phyloP scores from a whole-genome alignment of 208 protist genomes.

The Crithidia expoeki region DNA sequence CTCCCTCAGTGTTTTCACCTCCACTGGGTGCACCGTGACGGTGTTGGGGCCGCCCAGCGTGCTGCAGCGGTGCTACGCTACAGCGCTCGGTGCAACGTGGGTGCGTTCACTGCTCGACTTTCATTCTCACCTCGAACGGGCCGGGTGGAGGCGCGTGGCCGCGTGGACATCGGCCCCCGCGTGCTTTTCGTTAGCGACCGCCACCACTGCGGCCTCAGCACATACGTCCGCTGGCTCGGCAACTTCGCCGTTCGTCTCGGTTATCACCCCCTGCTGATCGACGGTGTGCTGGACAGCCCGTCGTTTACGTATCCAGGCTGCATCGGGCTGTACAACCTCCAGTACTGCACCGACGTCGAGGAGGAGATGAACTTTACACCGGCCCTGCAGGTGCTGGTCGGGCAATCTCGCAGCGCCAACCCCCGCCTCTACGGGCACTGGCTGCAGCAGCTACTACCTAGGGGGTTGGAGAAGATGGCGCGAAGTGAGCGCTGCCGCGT shows the following conservation, averaged over 20 bases:
- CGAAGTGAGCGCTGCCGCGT: constrained; percentile 63
- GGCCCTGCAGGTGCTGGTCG: constrained; percentile 44
- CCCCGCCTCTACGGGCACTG: constrained; percentile 47
- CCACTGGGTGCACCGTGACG: constrained; percentile 58
- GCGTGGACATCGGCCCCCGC: constrained; percentile 52
- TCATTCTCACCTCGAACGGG: constrained; percentile 58
- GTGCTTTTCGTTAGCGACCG: constrained; percentile 66
- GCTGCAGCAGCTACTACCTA: constrained; percentile 38
- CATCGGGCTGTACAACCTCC: constrained; percentile 53
- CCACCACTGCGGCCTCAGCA: constrained; percentile 50
- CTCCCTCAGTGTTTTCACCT: constrained; percentile 57
- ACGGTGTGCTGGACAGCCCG: constrained; percentile 43
- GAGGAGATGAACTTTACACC: constrained; percentile 63
- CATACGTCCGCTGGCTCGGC: constrained; percentile 47
- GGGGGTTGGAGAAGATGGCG: constrained; percentile 52
- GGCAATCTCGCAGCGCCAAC: constrained; percentile 32
- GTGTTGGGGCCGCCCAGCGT: constrained; percentile 43
- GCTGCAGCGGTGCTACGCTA: constrained; percentile 59
- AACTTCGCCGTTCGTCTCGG: constrained; percentile 68
- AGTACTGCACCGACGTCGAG: constrained; percentile 66
- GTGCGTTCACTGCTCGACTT: constrained; percentile 67
- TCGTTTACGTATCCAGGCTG: constrained; percentile 48
- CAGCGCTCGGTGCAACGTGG: constrained; percentile 39
- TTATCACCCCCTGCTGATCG: constrained; percentile 70
- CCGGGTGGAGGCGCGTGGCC: constrained; percentile 44